Percentiles rank a stretch among this genome's conserved stretches.
Evolutionary conservation across 2,329 filamentous ascomycete genomes (phyloP).

Genomic region (Fusarium succisae): DNA sequence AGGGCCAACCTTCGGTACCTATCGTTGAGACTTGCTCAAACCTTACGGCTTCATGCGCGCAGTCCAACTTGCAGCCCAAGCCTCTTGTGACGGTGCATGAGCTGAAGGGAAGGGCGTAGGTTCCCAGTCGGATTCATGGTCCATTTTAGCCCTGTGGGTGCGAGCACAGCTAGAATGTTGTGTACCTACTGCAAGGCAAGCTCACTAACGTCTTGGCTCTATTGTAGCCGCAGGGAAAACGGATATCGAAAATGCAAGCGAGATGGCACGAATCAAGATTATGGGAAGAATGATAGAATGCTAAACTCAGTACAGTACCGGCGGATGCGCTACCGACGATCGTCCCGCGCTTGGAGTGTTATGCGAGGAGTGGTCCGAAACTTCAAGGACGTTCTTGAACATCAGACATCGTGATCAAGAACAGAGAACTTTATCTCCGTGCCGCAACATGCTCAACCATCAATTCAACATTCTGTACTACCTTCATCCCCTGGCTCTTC

Average conservation of each 20-base stretch:
- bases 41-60: fast-evolving
- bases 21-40: fast-evolving
- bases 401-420: conserved; percentile 89
- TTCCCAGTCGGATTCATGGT: background rate
- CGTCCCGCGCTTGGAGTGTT: conserved; percentile 77
- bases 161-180: conserved; percentile 97
- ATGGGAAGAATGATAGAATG: conserved; percentile 79
- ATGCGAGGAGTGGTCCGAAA: conserved; percentile 84
- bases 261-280: conserved; percentile 73
- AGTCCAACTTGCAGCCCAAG: background rate
- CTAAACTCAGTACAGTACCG: conserved; percentile 75
- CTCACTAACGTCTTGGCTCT: conserved; percentile 84
- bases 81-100: background rate
- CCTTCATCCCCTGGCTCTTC: fast-evolving
- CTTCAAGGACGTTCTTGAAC: conserved; percentile 98
- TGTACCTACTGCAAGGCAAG: conserved; percentile 90
- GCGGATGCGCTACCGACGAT: conserved; percentile 72
- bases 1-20: fast-evolving
- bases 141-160: conserved; percentile 41
- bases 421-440: conserved; percentile 98
- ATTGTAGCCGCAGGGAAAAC: conserved; percentile 75
- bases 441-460: conserved; percentile 76
- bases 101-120: background rate
- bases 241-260: conserved; percentile 78
- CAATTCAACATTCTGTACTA: conserved; percentile 75